Base-by-base conservation (phyloP, 805 yeast genomes). In the Yarrowia keelungensis region DNA sequence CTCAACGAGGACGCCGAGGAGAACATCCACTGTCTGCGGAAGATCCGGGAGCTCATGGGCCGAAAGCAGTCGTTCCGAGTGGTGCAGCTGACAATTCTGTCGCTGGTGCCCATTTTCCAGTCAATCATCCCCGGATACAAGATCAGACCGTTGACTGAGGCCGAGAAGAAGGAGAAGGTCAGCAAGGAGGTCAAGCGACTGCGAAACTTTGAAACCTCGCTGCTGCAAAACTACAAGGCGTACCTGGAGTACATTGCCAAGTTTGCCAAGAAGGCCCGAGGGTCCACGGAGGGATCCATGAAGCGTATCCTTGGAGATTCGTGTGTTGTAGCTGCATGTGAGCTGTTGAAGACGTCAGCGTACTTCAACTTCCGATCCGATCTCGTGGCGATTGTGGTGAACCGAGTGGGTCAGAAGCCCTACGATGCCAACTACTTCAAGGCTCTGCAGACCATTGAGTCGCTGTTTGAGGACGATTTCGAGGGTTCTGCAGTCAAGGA, bases 1-100 rank as follows among this genome's bases (percentile, higher is more conserved):
- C 79, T 94, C 43, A 87, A 87, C 74, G 97, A 92, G 76, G 91
- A 91, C 69, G 97, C 98, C 8, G 98, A 95, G 77, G 97, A 91
- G 74, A 85, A 93, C 74, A 82, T 89, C 8, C 75, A 84, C 14
- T 81, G 86, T 38, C 80, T 93, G 12, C 83, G 89, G 1, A 85
- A 93, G 75, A 81, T 79, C 14, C 71, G 77, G 5, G 75, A 74
- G 12, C 70, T 72, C 16, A 71, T 74, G 42, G 67, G 67, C 56
- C 72, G 70, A 69, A 88, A 95, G 1, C 84, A 83, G 72, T 87
- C 89, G 72, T 81, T 70, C 54, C 72, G 72, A 47, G 70, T 72
- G 85, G 68, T 89, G 84, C 74, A 90, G 77, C 81, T 92, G 67
- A 85, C 97, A 0, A 80, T 92, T 70, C 80, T 92, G 71, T 89